Evolutionary conservation across 2,329 filamentous ascomycete species (phyloP), one percentile per base, ranked within the genome.

Genomic region (Colletotrichum sp.): DNA sequence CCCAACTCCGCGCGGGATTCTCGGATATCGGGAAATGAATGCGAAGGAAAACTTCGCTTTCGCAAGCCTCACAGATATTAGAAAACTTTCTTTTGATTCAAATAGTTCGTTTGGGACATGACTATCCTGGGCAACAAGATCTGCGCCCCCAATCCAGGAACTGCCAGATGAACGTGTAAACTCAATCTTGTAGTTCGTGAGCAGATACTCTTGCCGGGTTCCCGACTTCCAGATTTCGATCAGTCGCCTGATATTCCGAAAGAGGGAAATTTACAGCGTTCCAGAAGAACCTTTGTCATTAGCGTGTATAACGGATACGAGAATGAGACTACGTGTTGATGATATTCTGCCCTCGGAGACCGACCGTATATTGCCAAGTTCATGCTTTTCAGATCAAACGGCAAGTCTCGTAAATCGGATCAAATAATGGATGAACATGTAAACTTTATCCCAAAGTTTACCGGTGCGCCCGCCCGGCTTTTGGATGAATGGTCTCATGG

Each of bases 151-250:
- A 44, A 3, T n/a, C 18, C 39, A 44, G 16, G 18, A 44, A 44
- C 1, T 44, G 16, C 39, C 5, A n/a, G 39, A 44, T 44, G 39
- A 44, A 44, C 39, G 0, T 4, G 18, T n/a, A 44, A 44, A n/a
- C 16, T 44, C 18, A 44, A 44, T 44, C 39, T 44, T 44, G 39
- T 0, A n/a, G 39, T 44, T 44, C 39, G 39, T n/a, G 18, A 44
- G 1, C 3, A n/a, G 1, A 0, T n/a, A n/a, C 1, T 44, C 3
- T 44, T 44, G 39, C 9, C 18, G 5, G 3, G 39, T 24, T 18
- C 16, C 36, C 36, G 9, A 3, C 0, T 44, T 44, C 0, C 39
- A 44, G 36, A 44, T n/a, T 44, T 44, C 18, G 39, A n/a, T 44
- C 9, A 44, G 39, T n/a, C 18, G 3, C 1, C 39, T 44, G 39